Conservation (phyloP, 257 asterid genomes). For the Petunia secreta region DNA sequence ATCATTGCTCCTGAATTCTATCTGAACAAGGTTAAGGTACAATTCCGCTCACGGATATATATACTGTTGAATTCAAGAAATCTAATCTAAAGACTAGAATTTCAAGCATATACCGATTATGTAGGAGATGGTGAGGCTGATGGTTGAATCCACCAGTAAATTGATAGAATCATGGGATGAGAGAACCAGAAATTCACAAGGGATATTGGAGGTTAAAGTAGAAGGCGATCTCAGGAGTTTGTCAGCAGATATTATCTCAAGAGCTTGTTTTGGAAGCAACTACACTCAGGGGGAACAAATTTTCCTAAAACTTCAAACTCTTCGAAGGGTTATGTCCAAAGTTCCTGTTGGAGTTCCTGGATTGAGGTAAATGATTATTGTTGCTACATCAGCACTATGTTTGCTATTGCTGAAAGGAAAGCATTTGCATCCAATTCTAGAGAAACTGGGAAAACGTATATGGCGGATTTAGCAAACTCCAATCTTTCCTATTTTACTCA, state of each 20-base stretch:
- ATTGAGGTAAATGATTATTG: slow-evolving; percentile 48
- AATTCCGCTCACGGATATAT: not conserved
- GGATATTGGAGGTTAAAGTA: slow-evolving; percentile 43
- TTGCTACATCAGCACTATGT: not conserved
- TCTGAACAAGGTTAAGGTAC: slow-evolving; percentile 68
- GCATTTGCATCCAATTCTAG: too few species aligned
- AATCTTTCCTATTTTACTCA: too few species aligned
- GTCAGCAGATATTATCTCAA: slow-evolving; percentile 78
- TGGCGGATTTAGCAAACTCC: too few species aligned
- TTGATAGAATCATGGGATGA: slow-evolving; percentile 62
- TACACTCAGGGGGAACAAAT: slow-evolving; percentile 55
- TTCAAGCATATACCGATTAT: not conserved
- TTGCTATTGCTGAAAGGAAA: not conserved
- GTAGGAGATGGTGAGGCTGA: slow-evolving; percentile 60
- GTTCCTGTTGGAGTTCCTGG: slow-evolving; percentile 69
- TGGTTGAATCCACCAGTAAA: slow-evolving; percentile 59
- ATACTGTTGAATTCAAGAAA: not conserved
- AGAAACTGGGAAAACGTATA: too few species aligned
- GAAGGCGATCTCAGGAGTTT: slow-evolving; percentile 64
- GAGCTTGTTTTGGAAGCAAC: slow-evolving; percentile 78
- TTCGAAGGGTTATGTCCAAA: slow-evolving; percentile 58
- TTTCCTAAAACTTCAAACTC: slow-evolving; percentile 61
- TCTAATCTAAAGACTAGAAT: not conserved
- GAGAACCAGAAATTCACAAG: slow-evolving; percentile 35
- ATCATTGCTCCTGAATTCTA: slow-evolving; percentile 74